phyloP scores from a whole-genome alignment of 371 early-diverging fungal genomes.

The Lichtheimia ornata region DNA sequence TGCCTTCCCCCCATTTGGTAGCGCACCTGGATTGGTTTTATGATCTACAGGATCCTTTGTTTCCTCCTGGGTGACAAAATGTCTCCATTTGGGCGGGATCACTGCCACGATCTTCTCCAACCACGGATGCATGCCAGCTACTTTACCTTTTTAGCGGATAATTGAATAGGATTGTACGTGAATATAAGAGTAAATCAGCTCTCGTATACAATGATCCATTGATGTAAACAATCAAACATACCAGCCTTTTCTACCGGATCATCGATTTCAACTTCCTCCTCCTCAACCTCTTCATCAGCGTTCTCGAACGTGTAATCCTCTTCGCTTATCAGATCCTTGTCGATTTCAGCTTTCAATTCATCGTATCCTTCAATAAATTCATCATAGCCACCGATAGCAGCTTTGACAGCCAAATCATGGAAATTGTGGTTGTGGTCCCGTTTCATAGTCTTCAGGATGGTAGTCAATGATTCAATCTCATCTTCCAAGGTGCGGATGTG shows the following conservation, averaged over 20 bases:
- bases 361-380: slow-evolving; percentile 51
- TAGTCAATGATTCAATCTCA: slow-evolving; percentile 39
- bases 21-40: not conserved
- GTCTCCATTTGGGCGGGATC: slow-evolving; percentile 16
- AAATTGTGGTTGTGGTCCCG: slow-evolving; percentile 75
- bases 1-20: no score
- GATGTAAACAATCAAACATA: slow-evolving; percentile 3
- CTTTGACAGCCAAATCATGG: slow-evolving; percentile 75
- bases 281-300: slow-evolving; percentile 15
- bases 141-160: slow-evolving; percentile 15
- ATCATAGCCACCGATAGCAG: slow-evolving; percentile 63
- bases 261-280: slow-evolving; percentile 15
- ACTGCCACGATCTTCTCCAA: slow-evolving; percentile 12
- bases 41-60: not conserved
- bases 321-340: slow-evolving; percentile 25
- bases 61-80: slow-evolving; percentile 2
- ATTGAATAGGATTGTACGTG: not conserved
- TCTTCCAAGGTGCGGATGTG: slow-evolving; percentile 34
- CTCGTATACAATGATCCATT: no score
- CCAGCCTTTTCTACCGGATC: slow-evolving; percentile 15
- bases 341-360: slow-evolving; percentile 23
- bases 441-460: slow-evolving; percentile 62
- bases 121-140: slow-evolving; percentile 4
- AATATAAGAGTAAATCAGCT: no score
- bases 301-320: slow-evolving; percentile 9